Evolutionary conservation across 768 basidiomycete species (phyloP).

Genomic region (Kwoniella botswanensis): DNA sequence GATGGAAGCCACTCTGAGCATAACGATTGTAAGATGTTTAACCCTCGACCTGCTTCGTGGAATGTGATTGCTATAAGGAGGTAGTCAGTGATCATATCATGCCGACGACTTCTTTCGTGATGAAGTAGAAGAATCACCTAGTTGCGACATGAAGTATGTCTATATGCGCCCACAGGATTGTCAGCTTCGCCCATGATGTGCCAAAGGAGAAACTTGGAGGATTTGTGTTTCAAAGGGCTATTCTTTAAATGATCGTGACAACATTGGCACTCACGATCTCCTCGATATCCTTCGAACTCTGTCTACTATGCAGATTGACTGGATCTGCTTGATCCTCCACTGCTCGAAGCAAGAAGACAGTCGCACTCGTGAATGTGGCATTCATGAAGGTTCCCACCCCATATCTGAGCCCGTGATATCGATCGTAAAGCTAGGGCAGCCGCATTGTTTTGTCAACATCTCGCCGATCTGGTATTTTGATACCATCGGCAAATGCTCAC

Average conservation of each 20-base stretch:
- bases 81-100: background rate
- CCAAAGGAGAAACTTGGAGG: no score
- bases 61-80: background rate
- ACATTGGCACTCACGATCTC: background rate
- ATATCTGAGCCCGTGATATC: background rate
- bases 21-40: constrained; percentile 3
- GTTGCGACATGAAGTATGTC: constrained; percentile 10
- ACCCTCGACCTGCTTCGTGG: background rate
- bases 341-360: background rate
- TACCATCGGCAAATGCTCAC: background rate
- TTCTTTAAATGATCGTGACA: background rate
- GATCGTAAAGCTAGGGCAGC: background rate
- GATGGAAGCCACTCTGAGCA: constrained; percentile 4
- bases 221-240: no score
- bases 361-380: constrained; percentile 4
- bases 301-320: background rate
- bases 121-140: background rate
- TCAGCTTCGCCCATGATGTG: no score
- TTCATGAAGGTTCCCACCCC: constrained; percentile 1
- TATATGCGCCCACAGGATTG: background rate
- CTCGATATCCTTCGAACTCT: background rate
- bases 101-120: background rate
- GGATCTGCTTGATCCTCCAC: background rate
- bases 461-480: background rate
- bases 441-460: background rate